Conservation (phyloP, 305 asterid genomes). For the Fraxinus paxiana region DNA sequence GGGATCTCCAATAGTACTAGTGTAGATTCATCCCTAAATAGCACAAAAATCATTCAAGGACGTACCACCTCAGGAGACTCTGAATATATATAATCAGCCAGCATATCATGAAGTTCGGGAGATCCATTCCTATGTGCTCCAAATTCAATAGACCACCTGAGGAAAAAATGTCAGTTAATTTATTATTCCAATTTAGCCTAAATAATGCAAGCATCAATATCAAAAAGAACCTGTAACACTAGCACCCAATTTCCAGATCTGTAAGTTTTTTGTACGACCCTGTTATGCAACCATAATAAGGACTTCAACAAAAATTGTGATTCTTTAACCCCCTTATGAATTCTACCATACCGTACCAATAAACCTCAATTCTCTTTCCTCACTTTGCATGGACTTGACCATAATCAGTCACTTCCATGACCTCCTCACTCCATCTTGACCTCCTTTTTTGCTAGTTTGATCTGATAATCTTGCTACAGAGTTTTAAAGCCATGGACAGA, state of each 20-base stretch:
- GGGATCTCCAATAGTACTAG: not conserved
- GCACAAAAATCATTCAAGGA: slow-evolving; percentile 15
- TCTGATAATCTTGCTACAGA: not conserved
- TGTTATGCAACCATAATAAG: not conserved
- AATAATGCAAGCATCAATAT: slow-evolving; percentile 11
- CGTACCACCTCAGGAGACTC: slow-evolving; percentile 90
- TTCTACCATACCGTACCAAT: not conserved
- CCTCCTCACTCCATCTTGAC: not conserved
- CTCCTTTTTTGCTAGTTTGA: not conserved
- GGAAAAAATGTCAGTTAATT: slow-evolving; percentile 10
- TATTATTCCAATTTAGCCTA: slow-evolving; percentile 2
- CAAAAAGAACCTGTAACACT: not conserved
- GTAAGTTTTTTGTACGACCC: not conserved
- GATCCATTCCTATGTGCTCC: slow-evolving; percentile 74
- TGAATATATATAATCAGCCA: slow-evolving; percentile 76
- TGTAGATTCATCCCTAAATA: slow-evolving; percentile 8
- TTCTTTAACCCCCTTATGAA: not conserved
- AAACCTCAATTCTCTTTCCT: not conserved
- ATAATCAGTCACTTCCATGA: not conserved
- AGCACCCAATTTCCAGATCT: slow-evolving; percentile 11
- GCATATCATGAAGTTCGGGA: slow-evolving; percentile 89
- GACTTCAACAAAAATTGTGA: not conserved
- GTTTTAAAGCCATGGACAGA: not conserved
- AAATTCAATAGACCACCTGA: slow-evolving; percentile 88
- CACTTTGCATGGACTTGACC: not conserved